Percentiles rank a stretch among this genome's conserved stretches.
Conservation (phyloP, 2,329 filamentous ascomycete genomes). For the Lachnellula subtilissima region DNA sequence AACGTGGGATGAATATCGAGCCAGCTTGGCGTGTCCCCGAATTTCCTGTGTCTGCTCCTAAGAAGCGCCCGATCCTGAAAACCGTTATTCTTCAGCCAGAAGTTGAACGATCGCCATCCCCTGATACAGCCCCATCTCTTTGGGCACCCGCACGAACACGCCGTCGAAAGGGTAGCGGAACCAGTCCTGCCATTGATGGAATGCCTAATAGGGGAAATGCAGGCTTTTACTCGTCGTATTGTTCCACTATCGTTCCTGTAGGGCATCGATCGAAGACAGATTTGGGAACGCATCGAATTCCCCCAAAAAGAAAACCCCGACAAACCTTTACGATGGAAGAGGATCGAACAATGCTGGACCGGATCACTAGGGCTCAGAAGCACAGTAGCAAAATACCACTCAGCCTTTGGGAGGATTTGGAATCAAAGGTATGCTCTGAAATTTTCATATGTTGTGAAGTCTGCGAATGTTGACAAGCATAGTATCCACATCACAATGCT, state of each 20-base stretch:
- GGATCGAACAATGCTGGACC: slow-evolving; percentile 24
- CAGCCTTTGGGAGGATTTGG: slow-evolving; percentile 22
- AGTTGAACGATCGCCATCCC: slow-evolving; percentile 24
- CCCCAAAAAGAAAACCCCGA: not conserved
- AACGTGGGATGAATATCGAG: not conserved
- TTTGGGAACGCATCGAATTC: slow-evolving; percentile 7
- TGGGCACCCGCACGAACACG: slow-evolving; percentile 24
- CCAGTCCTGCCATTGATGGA: not conserved
- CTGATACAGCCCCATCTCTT: slow-evolving; percentile 22
- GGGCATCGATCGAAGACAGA: not conserved
- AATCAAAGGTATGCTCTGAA: slow-evolving; percentile 14
- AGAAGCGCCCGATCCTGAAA: slow-evolving; percentile 15
- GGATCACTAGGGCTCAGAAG: slow-evolving; percentile 13
- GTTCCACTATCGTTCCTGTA: not conserved
- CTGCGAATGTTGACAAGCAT: slow-evolving; percentile 3
- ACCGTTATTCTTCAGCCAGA: slow-evolving; percentile 15
- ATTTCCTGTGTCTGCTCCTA: slow-evolving; percentile 10
- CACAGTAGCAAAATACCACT: slow-evolving; percentile 4
- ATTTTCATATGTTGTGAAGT: not conserved
- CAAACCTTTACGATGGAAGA: slow-evolving; percentile 13
- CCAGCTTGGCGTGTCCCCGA: slow-evolving; percentile 15
- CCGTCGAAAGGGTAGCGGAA: not conserved
- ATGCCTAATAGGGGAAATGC: not conserved
- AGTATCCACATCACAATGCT: slow-evolving; percentile 21
- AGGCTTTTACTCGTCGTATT: not conserved